A percentile compares a stretch with the other conserved stretches of the same genome.
Evolutionary conservation across 139 green algal species (phyloP).

Genomic region (Pedinophyceae sp.): DNA sequence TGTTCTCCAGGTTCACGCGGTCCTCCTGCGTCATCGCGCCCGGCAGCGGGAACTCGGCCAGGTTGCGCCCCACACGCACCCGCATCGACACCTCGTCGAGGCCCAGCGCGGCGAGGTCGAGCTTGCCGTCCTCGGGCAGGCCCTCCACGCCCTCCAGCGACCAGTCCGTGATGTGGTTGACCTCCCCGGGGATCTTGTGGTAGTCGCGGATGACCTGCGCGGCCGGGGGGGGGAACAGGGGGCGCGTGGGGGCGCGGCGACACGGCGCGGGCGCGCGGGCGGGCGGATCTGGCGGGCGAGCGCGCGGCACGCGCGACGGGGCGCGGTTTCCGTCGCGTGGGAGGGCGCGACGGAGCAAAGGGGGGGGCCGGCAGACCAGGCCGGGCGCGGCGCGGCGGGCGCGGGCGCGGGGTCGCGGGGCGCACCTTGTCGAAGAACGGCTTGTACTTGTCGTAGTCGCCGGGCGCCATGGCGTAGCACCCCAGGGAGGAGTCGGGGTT

Average conservation of each 20-base stretch:
- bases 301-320: no score
- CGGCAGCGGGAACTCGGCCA: conserved; percentile 1
- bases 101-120: conserved; percentile 1
- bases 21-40: conserved; percentile 3
- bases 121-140: background rate
- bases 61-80: conserved; percentile 2
- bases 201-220: conserved; percentile 3
- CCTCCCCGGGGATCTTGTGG: background rate
- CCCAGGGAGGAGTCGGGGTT: conserved; percentile 2
- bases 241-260: no score
- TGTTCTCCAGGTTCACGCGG: conserved; percentile 3
- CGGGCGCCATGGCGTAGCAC: background rate
- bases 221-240: no score
- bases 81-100: background rate
- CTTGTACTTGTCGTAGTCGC: conserved; percentile 1
- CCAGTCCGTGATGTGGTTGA: conserved; percentile 1
- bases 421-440: conserved; percentile 3
- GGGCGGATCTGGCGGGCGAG: no score
- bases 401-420: no score
- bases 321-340: no score
- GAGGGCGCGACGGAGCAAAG: no score
- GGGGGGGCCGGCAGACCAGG: no score
- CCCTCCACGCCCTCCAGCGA: background rate
- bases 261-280: no score
- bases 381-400: no score